Evolutionary conservation across 1,139 yeast species (phyloP).

Genomic region (Diutina pseudorugosa): DNA sequence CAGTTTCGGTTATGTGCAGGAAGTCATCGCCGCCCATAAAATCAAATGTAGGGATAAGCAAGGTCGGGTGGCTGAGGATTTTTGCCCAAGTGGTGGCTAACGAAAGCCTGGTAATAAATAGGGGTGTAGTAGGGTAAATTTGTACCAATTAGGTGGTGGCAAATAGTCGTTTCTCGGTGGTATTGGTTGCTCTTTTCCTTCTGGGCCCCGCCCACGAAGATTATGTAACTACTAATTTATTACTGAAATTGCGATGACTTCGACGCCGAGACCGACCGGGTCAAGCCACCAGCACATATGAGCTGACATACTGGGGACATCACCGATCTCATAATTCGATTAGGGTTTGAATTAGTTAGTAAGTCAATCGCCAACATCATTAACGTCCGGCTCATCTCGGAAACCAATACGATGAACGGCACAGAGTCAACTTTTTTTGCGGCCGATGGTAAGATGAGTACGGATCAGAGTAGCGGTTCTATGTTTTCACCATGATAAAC

Average conservation of each 20-base stretch:
- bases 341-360: too few species aligned
- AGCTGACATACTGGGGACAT: background rate
- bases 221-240: background rate
- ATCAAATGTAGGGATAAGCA: background rate
- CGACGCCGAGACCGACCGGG: background rate
- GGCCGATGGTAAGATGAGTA: too few species aligned
- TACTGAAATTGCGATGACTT: background rate
- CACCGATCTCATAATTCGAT: too few species aligned
- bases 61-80: too few species aligned
- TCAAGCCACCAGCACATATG: background rate
- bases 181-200: background rate
- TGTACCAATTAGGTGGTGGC: too few species aligned
- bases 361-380: too few species aligned
- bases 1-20: background rate
- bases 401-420: too few species aligned
- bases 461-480: constrained; percentile 4
- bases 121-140: too few species aligned
- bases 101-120: too few species aligned
- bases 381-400: too few species aligned
- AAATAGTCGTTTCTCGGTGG: background rate
- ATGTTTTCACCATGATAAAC: background rate
- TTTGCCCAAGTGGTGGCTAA: background rate
- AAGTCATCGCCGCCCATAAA: background rate
- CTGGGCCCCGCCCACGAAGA: background rate
- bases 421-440: background rate